A percentile compares a stretch with the other conserved stretches of the same genome.
Conservation (phyloP, 2,329 filamentous ascomycete species). For the Blastomyces silverae region DNA sequence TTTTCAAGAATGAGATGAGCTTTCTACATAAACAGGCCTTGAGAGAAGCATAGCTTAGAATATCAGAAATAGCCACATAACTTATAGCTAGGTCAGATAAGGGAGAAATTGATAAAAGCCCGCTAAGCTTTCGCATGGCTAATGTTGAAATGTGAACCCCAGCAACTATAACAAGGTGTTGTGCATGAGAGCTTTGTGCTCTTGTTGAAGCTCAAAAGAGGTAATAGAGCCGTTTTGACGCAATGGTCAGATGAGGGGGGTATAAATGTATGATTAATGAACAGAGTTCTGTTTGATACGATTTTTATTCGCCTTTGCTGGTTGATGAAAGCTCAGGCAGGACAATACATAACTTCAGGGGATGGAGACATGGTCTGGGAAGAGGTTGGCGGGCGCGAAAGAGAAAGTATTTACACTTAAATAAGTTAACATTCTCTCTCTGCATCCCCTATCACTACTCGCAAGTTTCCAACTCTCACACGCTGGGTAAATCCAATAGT, state of each 20-base stretch:
- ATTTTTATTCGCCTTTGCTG: neutral
- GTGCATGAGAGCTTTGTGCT: neutral
- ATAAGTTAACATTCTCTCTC: too few relatives aligned
- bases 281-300: neutral
- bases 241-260: constrained; percentile 10
- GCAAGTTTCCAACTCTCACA: neutral
- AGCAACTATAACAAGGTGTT: too few relatives aligned
- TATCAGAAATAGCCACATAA: neutral
- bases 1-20: too few relatives aligned
- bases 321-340: too few relatives aligned
- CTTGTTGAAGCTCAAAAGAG: neutral
- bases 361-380: too few relatives aligned
- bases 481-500: neutral
- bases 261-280: neutral
- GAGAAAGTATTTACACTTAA: too few relatives aligned
- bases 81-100: neutral
- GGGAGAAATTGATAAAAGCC: neutral
- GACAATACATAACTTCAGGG: too few relatives aligned
- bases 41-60: neutral
- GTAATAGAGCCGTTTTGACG: neutral
- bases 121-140: neutral
- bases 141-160: neutral
- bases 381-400: neutral
- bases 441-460: too few relatives aligned
- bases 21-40: too few relatives aligned